Base-by-base conservation (phyloP, 2,329 filamentous ascomycete genomes). In the Leptographium galeiforme region DNA sequence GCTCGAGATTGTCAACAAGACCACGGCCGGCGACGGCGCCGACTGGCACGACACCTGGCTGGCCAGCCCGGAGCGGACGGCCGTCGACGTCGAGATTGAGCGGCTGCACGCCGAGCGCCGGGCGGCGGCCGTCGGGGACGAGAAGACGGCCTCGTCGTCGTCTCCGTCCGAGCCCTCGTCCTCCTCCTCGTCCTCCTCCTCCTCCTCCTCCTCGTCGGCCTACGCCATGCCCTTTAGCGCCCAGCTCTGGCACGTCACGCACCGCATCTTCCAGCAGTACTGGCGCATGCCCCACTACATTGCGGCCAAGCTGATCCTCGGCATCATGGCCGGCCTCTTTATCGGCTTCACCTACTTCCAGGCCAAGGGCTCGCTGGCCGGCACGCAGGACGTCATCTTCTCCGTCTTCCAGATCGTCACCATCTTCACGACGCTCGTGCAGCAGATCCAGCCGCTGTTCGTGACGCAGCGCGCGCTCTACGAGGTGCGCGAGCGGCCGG, bases 281-380 rank as follows among this genome's bases (percentile, higher is more conserved):
- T 95, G 89, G 89, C 85, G 89, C 56, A 90, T 84, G 0, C 89
- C 89, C 0, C 77, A 82, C 4, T 95, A 95, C 72, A 89, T 95
- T 67, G 94, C 90, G 70, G 84, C 87, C 61, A 95, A 95, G 73
- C 65, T 76, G 0, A 71, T 76, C 3, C 81, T 94, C 25, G 87
- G 82, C 63, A 70, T 78, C 30, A 67, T 81, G 14, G 69, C 77
- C 32, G 70, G 82, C 7, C 75, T 94, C 12, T 94, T 93, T 66
- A 87, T 93, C 61, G 88, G 87, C 33, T 89, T 91, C 67, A 83
- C 85, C 51, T 89, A 93, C 69, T 87, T 79, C 74, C 76, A 79
- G 33, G 81, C 85, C 1, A 78, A 80, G 40, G 82, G 82, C 69
- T 81, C 79, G 14, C 77, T 84, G 36, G 85, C 89, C 62, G 88